Evolutionary conservation across 768 basidiomycete genomes (phyloP), one percentile per base, ranked within the genome.

Genomic region (Leccinum boreale): DNA sequence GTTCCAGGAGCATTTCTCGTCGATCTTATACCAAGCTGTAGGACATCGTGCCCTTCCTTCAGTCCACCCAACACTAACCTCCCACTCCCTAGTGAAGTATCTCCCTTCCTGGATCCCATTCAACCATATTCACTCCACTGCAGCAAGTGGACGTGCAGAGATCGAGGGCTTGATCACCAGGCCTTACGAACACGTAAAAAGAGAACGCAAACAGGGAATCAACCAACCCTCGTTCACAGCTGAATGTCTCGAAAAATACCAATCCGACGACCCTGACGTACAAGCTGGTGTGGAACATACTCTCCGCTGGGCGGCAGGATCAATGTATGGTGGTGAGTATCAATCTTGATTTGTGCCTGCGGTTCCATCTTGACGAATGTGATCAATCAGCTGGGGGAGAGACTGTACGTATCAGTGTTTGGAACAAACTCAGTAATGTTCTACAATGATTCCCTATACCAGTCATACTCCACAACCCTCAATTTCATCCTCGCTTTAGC

Each of bases 1-100:
- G 54, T 65, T 3, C 72, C 71, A 2, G 73, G 73, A 28, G 65
- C 72, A 8, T 74, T 59, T 33, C 53, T 73, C 3, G 61, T 58
- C 15, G 73, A 74, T 54, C 35, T 72, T 19, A 28, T 73, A 19
- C 72, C 73, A 9, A 24, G 42, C 14, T 54, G 71, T 70, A 52
- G 53, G 67, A 51, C 15, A 46, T 39, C 33, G 9, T 57, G 28
- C 19, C 47, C 9, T 5, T 6, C 21, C 26, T 44, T 46, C 51
- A 42, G 2, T 7, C 4, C 14, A 23, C 12, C 24, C 15, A 9
- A 51, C 15, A 19, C 28, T 50, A 15, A 54, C 31, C n/a, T 39
- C 23, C 26, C 26, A 39, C 33, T 36, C 31, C 7, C 17, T 23
- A 70, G 70, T 71, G 45, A 71, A 66, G 59, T 35, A 71, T 49